A percentile compares a stretch with the other conserved stretches of the same genome.
phyloP scores from a whole-genome alignment of 1,139 yeast genomes.

The Sugiyamaella sp. region DNA sequence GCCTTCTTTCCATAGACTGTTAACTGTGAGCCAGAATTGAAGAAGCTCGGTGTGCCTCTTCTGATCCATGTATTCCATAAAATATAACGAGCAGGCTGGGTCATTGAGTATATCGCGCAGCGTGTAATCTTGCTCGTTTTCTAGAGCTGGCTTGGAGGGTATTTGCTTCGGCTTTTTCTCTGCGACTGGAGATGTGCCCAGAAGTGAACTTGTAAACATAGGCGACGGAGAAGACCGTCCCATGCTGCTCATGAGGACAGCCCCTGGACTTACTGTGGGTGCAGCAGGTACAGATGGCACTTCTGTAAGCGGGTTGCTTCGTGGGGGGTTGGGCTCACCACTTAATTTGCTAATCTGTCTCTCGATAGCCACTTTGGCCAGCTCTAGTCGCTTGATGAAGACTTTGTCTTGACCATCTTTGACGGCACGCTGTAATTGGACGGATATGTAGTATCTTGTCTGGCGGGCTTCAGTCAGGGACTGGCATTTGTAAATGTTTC shows the following conservation, averaged over 20 bases:
- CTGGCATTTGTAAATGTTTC: slow-evolving; percentile 42
- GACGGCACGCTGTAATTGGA: slow-evolving; percentile 43
- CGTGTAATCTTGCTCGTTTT: slow-evolving; percentile 41
- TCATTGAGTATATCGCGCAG: slow-evolving; percentile 50
- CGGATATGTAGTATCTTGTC: slow-evolving; percentile 47
- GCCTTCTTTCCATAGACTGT: slow-evolving; percentile 70
- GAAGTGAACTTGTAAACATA: slow-evolving; percentile 1
- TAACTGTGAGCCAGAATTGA: slow-evolving; percentile 69
- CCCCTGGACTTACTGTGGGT: slow-evolving; percentile 2
- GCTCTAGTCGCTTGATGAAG: slow-evolving; percentile 37
- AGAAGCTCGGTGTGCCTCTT: slow-evolving; percentile 48
- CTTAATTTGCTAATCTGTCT: slow-evolving; percentile 36
- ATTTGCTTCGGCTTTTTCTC: neutral
- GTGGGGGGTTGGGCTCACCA: slow-evolving; percentile 22
- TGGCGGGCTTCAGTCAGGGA: slow-evolving; percentile 49
- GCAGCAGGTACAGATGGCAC: slow-evolving; percentile 2
- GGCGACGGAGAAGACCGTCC: slow-evolving; percentile 14
- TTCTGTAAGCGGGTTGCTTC: neutral
- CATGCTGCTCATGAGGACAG: slow-evolving; percentile 10
- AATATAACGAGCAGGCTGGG: slow-evolving; percentile 53
- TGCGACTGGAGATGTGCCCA: neutral
- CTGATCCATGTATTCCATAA: slow-evolving; percentile 60
- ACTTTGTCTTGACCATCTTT: slow-evolving; percentile 29
- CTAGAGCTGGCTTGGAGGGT: no score
- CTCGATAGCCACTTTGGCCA: slow-evolving; percentile 36